phyloP scores from a whole-genome alignment of 495 filamentous ascomycete species.

The Alectoria sarmentosa region DNA sequence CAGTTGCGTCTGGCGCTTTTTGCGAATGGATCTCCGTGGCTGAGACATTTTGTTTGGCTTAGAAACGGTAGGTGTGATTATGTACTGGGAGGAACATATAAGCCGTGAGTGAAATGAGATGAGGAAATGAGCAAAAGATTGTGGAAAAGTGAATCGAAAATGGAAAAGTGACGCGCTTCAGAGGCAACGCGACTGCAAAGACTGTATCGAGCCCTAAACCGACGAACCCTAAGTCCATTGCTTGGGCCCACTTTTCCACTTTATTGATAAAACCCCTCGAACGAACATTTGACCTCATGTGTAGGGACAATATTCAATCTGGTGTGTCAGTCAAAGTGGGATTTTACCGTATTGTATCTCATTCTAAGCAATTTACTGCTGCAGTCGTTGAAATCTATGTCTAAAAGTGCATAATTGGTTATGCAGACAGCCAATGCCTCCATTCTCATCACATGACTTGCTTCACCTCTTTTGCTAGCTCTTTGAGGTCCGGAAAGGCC shows the following conservation, averaged over 20 bases:
- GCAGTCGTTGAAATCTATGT: no score
- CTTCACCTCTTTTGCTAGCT: slow-evolving; percentile 48
- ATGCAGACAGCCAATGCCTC: not conserved
- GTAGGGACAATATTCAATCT: no score
- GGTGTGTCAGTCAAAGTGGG: no score
- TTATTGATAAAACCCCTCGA: no score
- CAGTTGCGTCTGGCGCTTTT: slow-evolving; percentile 42
- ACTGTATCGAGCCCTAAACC: slow-evolving; percentile 4
- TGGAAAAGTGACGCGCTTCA: slow-evolving; percentile 4
- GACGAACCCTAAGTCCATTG: not conserved
- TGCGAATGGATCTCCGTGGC: slow-evolving; percentile 10
- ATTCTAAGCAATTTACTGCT: no score
- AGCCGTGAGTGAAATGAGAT: not conserved
- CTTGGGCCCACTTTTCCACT: not conserved
- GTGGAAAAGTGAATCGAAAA: not conserved
- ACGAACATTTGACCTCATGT: no score
- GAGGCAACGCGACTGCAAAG: slow-evolving; percentile 5
- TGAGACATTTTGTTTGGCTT: not conserved
- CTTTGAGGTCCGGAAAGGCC: slow-evolving; percentile 29
- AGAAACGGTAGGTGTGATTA: not conserved
- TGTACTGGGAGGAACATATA: not conserved
- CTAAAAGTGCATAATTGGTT: not conserved
- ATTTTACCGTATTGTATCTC: no score
- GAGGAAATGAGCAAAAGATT: not conserved
- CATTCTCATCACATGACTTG: slow-evolving; percentile 29